A percentile compares a stretch with the other conserved stretches of the same genome.
phyloP scores from a whole-genome alignment of 1,284 basidiomycete species.

The Leccinum olivaceoglutinosum region DNA sequence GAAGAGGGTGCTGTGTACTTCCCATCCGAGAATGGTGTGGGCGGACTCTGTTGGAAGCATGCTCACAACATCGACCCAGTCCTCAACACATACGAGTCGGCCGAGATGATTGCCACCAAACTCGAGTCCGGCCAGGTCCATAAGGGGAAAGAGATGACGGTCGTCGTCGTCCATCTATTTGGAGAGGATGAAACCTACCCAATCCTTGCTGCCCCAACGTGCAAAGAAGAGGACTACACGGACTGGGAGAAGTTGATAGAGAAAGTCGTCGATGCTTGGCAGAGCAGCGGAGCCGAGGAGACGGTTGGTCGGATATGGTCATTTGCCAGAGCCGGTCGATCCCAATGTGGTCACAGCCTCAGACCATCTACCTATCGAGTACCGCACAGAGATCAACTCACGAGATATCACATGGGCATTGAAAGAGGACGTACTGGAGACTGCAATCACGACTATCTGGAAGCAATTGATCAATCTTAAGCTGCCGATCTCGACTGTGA shows the following conservation, averaged over 20 bases:
- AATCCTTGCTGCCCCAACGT: background rate
- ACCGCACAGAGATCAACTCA: background rate
- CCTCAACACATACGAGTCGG: background rate
- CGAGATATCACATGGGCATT: too few relatives aligned
- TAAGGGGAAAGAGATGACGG: background rate
- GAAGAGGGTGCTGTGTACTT: background rate
- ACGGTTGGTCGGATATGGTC: background rate
- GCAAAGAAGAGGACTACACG: background rate
- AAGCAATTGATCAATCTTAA: background rate
- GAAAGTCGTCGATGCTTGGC: background rate
- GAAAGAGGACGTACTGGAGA: background rate
- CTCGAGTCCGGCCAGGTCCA: background rate
- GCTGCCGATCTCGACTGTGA: background rate
- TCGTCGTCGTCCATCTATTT: background rate
- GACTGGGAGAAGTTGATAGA: background rate
- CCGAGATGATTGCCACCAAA: background rate
- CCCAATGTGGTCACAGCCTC: background rate
- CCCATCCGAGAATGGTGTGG: background rate
- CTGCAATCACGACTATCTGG: background rate
- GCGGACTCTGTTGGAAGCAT: background rate
- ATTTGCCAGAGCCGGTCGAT: background rate
- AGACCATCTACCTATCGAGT: background rate
- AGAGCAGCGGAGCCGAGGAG: background rate
- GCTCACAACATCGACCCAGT: background rate
- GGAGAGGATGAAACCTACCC: background rate